Percentiles rank a stretch among this genome's conserved stretches.
phyloP scores from a whole-genome alignment of 176 grass and related monocot species.

The Urochloa ruziziensis region DNA sequence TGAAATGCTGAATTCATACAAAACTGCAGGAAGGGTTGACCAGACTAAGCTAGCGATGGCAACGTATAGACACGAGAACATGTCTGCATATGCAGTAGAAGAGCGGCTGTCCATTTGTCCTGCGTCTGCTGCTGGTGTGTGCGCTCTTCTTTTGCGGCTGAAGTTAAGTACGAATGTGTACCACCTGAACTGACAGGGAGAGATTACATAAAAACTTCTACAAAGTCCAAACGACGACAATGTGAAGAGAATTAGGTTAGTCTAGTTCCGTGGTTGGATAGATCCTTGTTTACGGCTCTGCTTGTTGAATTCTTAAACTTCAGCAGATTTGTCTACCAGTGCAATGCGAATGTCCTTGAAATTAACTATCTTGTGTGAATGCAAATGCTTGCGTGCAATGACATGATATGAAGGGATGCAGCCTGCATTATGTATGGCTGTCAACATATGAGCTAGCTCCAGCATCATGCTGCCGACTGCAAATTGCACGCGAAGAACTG shows the following conservation, averaged over 20 bases:
- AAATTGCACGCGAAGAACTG: background rate
- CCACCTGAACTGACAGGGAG: background rate
- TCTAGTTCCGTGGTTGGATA: background rate
- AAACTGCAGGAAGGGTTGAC: slow-evolving; percentile 22
- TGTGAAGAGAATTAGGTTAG: background rate
- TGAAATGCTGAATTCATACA: background rate
- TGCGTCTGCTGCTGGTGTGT: background rate
- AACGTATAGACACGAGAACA: background rate
- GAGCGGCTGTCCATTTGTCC: background rate
- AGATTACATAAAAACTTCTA: background rate
- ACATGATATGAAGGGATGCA: too few relatives aligned
- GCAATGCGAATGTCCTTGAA: too few relatives aligned
- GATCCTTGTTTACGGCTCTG: background rate
- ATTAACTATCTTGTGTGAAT: background rate
- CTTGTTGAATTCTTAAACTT: background rate
- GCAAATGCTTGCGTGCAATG: background rate
- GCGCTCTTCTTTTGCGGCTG: background rate
- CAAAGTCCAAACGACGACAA: background rate
- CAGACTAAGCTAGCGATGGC: background rate
- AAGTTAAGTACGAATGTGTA: slow-evolving; percentile 15
- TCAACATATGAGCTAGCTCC: background rate
- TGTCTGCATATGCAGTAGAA: background rate
- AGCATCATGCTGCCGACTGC: background rate
- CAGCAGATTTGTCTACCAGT: background rate
- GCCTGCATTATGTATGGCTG: too few relatives aligned